Percentiles rank a stretch among this genome's conserved stretches.
These are phyloP conservation scores for Phylloporus sp. DNA, from an alignment of 768 basidiomycete genomes.

Conservation along the genomic window DNA sequence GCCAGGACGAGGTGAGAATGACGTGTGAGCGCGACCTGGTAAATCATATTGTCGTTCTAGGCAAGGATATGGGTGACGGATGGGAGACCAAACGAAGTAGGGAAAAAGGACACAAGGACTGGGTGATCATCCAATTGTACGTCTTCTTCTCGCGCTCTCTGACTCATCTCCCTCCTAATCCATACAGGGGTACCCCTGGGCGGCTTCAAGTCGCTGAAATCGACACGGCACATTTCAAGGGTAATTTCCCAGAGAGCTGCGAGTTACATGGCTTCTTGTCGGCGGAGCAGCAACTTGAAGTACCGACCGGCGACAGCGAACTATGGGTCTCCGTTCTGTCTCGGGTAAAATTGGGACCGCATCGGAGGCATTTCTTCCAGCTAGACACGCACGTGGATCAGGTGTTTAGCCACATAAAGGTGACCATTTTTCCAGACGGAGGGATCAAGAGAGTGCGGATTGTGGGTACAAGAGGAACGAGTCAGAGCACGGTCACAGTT, in stretches of 20 bases:
- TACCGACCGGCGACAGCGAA: constrained; percentile 36
- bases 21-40: not conserved
- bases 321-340: constrained; percentile 75
- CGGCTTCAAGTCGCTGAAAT: constrained; percentile 76
- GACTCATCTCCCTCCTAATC: not conserved
- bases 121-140: constrained; percentile 86
- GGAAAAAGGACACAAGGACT: constrained; percentile 78
- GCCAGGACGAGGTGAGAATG: constrained; percentile 73
- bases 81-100: constrained; percentile 97
- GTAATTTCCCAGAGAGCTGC: constrained; percentile 90
- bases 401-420: constrained; percentile 76
- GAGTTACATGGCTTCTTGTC: constrained; percentile 61
- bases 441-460: constrained; percentile 92
- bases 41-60: constrained; percentile 23
- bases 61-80: constrained; percentile 94
- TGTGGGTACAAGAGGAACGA: constrained; percentile 53
- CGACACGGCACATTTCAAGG: constrained; percentile 94
- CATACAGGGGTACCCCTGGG: constrained; percentile 65
- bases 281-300: constrained; percentile 22
- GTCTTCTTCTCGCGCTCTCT: constrained; percentile 10
- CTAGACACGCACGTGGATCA: constrained; percentile 58
- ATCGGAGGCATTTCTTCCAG: constrained; percentile 87
- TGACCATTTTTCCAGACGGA: constrained; percentile 93
- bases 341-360: constrained; percentile 79
- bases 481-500: constrained; percentile 5